Evolutionary conservation across 257 asterid species (phyloP), one percentile per base, ranked within the genome.

Genomic region (Solanum bulbocastanum): DNA sequence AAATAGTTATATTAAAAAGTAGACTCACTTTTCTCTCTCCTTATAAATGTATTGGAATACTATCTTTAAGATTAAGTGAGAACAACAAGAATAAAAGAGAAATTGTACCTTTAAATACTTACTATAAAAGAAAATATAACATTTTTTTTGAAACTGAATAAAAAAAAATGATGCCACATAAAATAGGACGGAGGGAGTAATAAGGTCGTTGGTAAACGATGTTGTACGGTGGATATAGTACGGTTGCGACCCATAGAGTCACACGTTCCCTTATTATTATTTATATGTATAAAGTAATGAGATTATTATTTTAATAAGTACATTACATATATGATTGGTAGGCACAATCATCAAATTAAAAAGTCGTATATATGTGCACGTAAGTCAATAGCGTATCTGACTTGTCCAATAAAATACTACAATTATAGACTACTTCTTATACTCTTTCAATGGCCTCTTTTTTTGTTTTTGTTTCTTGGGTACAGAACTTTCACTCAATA

Each of bases 331-430:
- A 88, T 87, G 83, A 88, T 87, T 65, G 73, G 87, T 86, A 32
- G 73, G 58, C 69, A 79, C 86, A 78, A 78, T 56, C 40, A 40
- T 27, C 33, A 32, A 81, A 35, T 76, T 81, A 40, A 56, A 65
- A 36, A 73, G 76, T 82, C 88, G 8, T 23, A 42, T 76, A 14
- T 49, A 78, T 87, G 87, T 60, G 86, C 92, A 85, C 88, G 86
- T 60, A 90, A 92, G 91, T 92, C 94, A 90, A 90, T 88, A 92
- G 76, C 93, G 89, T 92, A 92, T 90, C 93, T 85, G 87, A 90
- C 88, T 89, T 76, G n/a, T 69, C 88, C 58, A 62, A 36, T 87
- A 75, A 84, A 83, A 81, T 68, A 82, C 86, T 39, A 33, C 25
- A 18, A 58, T n/a, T 56, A 23, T 30, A 25, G 25, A 79, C 65